Conservation (phyloP, 2,329 filamentous ascomycete species). For the Aaosphaeria arxii region DNA sequence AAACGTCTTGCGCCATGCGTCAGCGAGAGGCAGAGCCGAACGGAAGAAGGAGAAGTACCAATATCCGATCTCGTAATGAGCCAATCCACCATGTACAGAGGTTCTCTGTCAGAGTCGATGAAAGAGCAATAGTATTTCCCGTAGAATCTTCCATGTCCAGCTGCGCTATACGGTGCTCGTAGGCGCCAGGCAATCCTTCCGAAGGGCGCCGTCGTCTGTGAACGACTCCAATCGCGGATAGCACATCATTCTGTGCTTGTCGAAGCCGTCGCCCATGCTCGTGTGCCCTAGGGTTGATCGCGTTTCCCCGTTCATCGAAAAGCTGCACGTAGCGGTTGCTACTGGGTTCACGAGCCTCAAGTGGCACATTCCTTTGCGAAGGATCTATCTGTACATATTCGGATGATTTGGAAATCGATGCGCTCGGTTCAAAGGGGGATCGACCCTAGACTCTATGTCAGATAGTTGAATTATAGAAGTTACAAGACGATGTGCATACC, state of each 20-base stretch:
- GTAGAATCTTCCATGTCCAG: slow-evolving; percentile 29
- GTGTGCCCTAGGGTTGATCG: slow-evolving; percentile 41
- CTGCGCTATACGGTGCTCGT: slow-evolving; percentile 23
- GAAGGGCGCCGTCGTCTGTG: slow-evolving; percentile 34
- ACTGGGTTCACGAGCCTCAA: slow-evolving; percentile 17
- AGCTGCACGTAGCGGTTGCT: slow-evolving; percentile 34
- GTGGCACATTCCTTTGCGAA: slow-evolving; percentile 20
- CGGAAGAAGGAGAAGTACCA: slow-evolving; percentile 10
- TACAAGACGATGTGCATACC: slow-evolving; percentile 15
- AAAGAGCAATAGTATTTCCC: slow-evolving; percentile 22
- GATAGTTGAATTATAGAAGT: slow-evolving; percentile 8
- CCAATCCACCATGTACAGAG: slow-evolving; percentile 36
- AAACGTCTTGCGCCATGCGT: slow-evolving; percentile 19
- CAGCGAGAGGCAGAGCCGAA: slow-evolving; percentile 1
- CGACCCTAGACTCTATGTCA: slow-evolving; percentile 31
- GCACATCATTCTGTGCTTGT: slow-evolving; percentile 47
- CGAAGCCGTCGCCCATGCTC: slow-evolving; percentile 40
- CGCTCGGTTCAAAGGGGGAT: slow-evolving; percentile 39
- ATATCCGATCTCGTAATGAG: slow-evolving; percentile 23
- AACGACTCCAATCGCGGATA: slow-evolving; percentile 47
- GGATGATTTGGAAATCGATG: slow-evolving; percentile 14
- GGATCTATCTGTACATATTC: slow-evolving; percentile 27
- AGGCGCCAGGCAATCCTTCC: slow-evolving; percentile 22
- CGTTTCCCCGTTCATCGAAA: slow-evolving; percentile 45
- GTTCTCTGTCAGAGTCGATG: slow-evolving; percentile 21